Base-by-base conservation (phyloP, 345 rosid genomes). In the Citrus sinensis region DNA sequence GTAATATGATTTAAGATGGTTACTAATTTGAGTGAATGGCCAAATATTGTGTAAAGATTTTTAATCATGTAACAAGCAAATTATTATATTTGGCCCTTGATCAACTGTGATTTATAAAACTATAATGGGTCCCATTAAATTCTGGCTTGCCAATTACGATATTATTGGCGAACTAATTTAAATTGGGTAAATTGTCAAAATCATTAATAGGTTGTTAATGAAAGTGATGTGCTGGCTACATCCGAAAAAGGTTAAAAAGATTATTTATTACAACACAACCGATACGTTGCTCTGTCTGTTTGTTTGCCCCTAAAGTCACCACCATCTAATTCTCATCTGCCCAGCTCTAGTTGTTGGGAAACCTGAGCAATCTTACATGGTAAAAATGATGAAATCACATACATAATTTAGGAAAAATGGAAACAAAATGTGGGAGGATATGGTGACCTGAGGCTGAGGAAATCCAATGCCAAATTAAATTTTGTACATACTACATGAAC, bases 181-280 rank as follows among this genome's bases (percentile, higher is more conserved):
- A 46, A 63, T 63, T 42, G 70, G 46, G 61, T 46, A 20, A 63
- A 63, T 5, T 35, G 4, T 29, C 61, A 16, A 22, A 29, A 46
- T 46, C 55, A 29, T 6, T 16, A 72, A 2, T 0, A 59, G 35
- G 27, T 37, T 59, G 20, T 25, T 5, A 16, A 8, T 29, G 77
- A 74, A 40, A 74, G 77, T 62, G 77, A 74, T 25, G 5, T 29
- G 77, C 59, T 42, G 51, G 51, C 14, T 39, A 35, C 49, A 62
- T 40, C 2, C 77, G 14, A 17, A 22, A 29, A 10, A 3, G 9
- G 16, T 10, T 1, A 22, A 8, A 54, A 24, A 27, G 4, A 59
- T 22, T 22, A 19, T n/a, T 14, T 22, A 32, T 56, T 42, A 51
- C 61, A 46, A 19, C 60, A 34, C 40, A 72, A 34, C 42, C 10